Conservation (phyloP, 2,329 filamentous ascomycete genomes). For the Aspergillus unguis region DNA sequence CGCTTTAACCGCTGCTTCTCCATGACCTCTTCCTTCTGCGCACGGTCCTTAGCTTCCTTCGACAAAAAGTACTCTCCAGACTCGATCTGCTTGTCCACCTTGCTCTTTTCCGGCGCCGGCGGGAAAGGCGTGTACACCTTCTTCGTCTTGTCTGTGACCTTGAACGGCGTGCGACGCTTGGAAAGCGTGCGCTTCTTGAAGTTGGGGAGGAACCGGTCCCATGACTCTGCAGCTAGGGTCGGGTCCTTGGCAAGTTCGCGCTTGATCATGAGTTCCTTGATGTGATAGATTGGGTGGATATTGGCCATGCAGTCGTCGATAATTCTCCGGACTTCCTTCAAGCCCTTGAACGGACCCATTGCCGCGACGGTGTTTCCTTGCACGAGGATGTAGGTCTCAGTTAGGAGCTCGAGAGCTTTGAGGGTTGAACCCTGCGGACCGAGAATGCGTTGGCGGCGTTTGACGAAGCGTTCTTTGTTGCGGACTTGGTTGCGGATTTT, state of each 20-base stretch:
- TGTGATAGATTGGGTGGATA: conserved; percentile 83
- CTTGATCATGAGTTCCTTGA: conserved; percentile 95
- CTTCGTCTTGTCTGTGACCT: conserved; percentile 88
- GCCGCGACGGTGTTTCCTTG: conserved; percentile 92
- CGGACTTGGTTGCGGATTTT: conserved; percentile 87
- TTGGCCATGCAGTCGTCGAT: conserved; percentile 97
- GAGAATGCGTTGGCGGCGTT: conserved; percentile 86
- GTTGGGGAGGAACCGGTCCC: conserved; percentile 94
- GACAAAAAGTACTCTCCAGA: conserved; percentile 94
- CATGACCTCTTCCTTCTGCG: conserved; percentile 71
- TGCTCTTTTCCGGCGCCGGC: conserved; percentile 95
- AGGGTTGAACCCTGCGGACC: conserved; percentile 88
- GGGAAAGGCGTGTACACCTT: conserved; percentile 97
- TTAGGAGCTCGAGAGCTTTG: conserved; percentile 90
- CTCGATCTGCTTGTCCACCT: conserved; percentile 97
- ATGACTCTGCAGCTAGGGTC: conserved; percentile 79
- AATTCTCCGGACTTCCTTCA: conserved; percentile 87
- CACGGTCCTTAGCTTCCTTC: conserved; percentile 87
- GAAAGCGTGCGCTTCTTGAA: conserved; percentile 92
- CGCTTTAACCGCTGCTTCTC: conserved; percentile 85
- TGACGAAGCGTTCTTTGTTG: conserved; percentile 94
- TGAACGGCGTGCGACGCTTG: conserved; percentile 76
- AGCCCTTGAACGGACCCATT: conserved; percentile 88
- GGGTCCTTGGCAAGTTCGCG: conserved; percentile 87
- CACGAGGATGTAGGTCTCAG: conserved; percentile 86